Evolutionary conservation across 1,139 yeast species (phyloP), one percentile per base, ranked within the genome.

Genomic region (Saccharomycopsis crataegensis): DNA sequence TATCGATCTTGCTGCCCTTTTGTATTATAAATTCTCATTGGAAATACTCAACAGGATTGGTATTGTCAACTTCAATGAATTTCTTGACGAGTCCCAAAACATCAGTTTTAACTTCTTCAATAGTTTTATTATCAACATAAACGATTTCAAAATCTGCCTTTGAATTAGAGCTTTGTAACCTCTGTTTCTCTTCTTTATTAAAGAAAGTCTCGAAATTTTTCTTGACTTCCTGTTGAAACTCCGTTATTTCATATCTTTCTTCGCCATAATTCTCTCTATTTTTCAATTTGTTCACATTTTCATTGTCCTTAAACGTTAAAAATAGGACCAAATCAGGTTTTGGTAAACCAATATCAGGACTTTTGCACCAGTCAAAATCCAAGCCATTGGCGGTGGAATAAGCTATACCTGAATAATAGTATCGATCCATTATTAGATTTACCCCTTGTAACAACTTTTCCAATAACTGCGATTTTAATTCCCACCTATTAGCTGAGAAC

Each of bases 401-500:
- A 3, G 97, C 96, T 14, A 90, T 80, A 0, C 99, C 99, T 0
- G 97, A 89, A 65, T 87, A 93, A 6, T 87, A 85, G 65, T 93
- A 94, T 59, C 99, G 72, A 65, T 94, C 99, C 57, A 90, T 67
- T 0, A 94, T 75, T 1, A 93, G 77, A 52, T 75, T 74, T 7
- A 66, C 65, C 0, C 96, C 97, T 0, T 65, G 59, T 1, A 71
- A 64, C 43, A 91, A 67, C 16, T 71, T 65, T 1, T 65, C 57
- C 8, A 68, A 63, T 5, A 94, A 79, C n/a, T 68, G 66, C 0
- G 73, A 67, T 5, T 76, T 77, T 38, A 80, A 65, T 68, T 93
- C 99, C 99, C 99, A 94, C 59, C 99, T 70, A 64, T 94, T 94
- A 1, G 99, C 97, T 62, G 91, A 82, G 67, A 94, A 94, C 43